phyloP scores from a whole-genome alignment of 176 grass and related monocot genomes.

The Puccinellia tenuiflora region DNA sequence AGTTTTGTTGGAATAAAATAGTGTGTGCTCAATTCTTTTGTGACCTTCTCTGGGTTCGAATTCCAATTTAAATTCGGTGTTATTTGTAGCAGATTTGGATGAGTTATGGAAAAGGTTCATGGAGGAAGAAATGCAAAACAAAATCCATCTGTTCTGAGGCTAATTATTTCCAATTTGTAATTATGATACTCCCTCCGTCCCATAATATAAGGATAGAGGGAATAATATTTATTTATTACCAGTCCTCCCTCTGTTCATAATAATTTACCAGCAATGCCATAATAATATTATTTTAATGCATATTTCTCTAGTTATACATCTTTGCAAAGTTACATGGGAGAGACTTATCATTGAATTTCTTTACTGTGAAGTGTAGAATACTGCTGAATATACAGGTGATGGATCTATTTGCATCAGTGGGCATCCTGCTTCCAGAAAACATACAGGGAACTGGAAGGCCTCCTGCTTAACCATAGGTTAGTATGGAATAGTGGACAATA shows the following conservation, averaged over 20 bases:
- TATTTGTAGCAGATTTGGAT: background rate
- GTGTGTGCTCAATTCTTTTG: background rate
- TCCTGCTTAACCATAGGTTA: conserved; percentile 45
- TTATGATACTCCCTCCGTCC: no score
- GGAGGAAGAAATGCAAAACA: background rate
- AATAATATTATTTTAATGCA: background rate
- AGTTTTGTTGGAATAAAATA: background rate
- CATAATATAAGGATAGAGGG: no score
- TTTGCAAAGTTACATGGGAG: background rate
- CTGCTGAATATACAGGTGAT: conserved; percentile 44
- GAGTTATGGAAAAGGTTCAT: background rate
- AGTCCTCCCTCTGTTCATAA: background rate
- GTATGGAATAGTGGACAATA: background rate
- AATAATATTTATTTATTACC: background rate
- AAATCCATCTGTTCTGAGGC: background rate
- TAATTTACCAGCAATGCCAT: background rate
- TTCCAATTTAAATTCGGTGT: background rate
- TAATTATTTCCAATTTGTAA: background rate
- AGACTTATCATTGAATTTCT: background rate
- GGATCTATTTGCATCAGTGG: conserved; percentile 49
- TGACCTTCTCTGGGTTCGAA: background rate
- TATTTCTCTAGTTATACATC: background rate
- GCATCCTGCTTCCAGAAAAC: conserved; percentile 34
- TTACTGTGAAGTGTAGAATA: conserved; percentile 22
- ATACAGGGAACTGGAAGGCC: conserved; percentile 57